Base-by-base conservation (phyloP, 331 rosid species). In the Prunus yedoensis region DNA sequence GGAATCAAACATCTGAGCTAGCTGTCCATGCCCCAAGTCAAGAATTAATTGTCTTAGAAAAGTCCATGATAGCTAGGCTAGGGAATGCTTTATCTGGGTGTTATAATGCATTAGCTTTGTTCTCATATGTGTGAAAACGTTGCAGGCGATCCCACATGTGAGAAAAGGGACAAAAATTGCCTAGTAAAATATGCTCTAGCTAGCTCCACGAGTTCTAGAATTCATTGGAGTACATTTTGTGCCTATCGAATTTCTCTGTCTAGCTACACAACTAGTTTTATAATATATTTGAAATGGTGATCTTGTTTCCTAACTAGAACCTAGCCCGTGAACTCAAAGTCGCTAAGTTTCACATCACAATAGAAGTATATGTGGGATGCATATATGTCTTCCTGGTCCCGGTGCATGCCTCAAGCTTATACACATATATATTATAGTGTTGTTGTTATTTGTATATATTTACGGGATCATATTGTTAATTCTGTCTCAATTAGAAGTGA, bases 111-210 rank as follows among this genome's bases (percentile, higher is more conserved):
- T 27, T 76, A 38, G 27, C 46, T 51, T 71, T 88, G n/a, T 82
- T 87, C 80, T 43, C 47, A 27, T 80, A 68, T 60, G 77, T 77
- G 77, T 56, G 61, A 56, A 73, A 70, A n/a, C 66, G 60, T 77
- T 79, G 85, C 71, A 83, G 84, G 85, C 73, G 78, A 77, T 81
- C 90, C 82, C 75, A 89, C 94, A 87, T 85, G 96, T 82, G 97
- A 88, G 88, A 88, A 81, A 86, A 84, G 85, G 78, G 94, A 88
- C 90, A 87, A 87, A 82, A 14, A 7, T 25, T 79, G 78, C 30
- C 47, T 74, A 64, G 82, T 84, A 77, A 58, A 57, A 78, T 73
- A 63, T 80, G 85, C 76, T 67, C 43, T 38, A 38, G 43, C 43
- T 38, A 38, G 43, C 43, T 38, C 43, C 43, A 6, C 43, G 62